These are phyloP conservation scores for Heterobasidion irregulare DNA, from an alignment of 1,284 basidiomycete genomes.

Conservation along the genomic window DNA sequence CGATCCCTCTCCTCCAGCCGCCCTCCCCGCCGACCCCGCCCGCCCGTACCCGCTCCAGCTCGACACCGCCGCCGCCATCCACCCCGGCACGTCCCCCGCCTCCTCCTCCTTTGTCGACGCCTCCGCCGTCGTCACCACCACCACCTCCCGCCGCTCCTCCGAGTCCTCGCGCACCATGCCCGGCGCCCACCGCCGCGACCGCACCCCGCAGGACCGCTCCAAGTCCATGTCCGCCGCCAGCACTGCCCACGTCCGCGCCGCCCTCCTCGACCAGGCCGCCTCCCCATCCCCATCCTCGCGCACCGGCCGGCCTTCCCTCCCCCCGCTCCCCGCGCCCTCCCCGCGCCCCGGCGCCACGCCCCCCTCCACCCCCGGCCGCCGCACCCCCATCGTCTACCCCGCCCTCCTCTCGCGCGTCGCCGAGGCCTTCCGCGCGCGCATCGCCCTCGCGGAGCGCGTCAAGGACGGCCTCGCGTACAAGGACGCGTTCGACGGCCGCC, in stretches of 20 bases:
- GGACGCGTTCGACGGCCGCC: slow-evolving; percentile 92
- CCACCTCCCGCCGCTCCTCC: slow-evolving; percentile 39
- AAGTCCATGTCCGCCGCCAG: slow-evolving; percentile 68
- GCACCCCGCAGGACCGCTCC: slow-evolving; percentile 63
- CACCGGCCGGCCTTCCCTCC: slow-evolving; percentile 8
- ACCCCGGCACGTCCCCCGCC: slow-evolving; percentile 40
- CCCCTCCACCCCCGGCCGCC: slow-evolving; percentile 16
- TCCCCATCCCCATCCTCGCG: slow-evolving; percentile 20
- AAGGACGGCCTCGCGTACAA: slow-evolving; percentile 97
- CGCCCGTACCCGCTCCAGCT: slow-evolving; percentile 39
- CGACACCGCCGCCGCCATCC: slow-evolving; percentile 30
- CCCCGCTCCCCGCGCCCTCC: slow-evolving; percentile 11
- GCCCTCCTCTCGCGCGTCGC: slow-evolving; percentile 93
- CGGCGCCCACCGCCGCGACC: no score
- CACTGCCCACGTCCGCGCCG: slow-evolving; percentile 24
- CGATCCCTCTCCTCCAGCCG: not conserved
- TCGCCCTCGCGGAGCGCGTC: slow-evolving; percentile 70
- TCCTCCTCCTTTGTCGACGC: slow-evolving; percentile 41
- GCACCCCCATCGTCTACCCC: slow-evolving; percentile 84
- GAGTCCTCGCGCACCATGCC: slow-evolving; percentile 49
- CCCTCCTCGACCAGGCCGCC: slow-evolving; percentile 24
- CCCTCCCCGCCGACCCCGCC: not conserved
- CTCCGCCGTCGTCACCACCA: slow-evolving; percentile 27
- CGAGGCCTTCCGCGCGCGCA: slow-evolving; percentile 83
- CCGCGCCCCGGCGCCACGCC: not conserved